Conservation (phyloP, 192 early-diverging fungal species). For the Thamnidium elegans region DNA sequence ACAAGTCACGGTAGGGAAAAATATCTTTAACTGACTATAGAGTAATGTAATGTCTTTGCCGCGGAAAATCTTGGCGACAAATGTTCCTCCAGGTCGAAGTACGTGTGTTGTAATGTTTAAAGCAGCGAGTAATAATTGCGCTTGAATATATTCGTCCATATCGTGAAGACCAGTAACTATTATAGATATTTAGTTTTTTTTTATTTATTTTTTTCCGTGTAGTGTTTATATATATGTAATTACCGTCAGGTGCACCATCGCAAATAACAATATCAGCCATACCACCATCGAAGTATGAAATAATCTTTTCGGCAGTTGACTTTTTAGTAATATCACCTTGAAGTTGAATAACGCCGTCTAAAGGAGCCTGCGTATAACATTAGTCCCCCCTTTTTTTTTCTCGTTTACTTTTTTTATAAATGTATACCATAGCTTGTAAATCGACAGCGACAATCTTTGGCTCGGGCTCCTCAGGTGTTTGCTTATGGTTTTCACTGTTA, state of each 20-base stretch:
- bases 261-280: conserved; percentile 93
- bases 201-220: not conserved
- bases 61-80: conserved; percentile 98
- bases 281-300: conserved; percentile 83
- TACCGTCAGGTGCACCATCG: conserved; percentile 94
- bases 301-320: conserved; percentile 88
- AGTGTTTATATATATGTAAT: not conserved
- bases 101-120: conserved; percentile 97
- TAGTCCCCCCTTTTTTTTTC: not conserved
- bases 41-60: conserved; percentile 92
- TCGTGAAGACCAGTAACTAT: conserved; percentile 94
- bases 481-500: conserved; percentile 50
- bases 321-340: conserved; percentile 98
- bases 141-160: conserved; percentile 99
- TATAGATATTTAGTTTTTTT: not conserved
- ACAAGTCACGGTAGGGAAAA: conserved; percentile 89
- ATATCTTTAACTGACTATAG: conserved; percentile 86
- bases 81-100: conserved; percentile 84
- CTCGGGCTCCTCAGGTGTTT: conserved; percentile 40
- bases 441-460: conserved; percentile 93
- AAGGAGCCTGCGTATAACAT: conserved; percentile 64
- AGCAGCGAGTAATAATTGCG: conserved; percentile 91
- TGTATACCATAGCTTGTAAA: conserved; percentile 85
- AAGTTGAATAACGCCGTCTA: conserved; percentile 89
- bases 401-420: not conserved